Percentiles rank a stretch among this genome's conserved stretches.
These are phyloP conservation scores for Hysterangium stoloniferum DNA, from an alignment of 768 basidiomycete species.

Conservation along the genomic window DNA sequence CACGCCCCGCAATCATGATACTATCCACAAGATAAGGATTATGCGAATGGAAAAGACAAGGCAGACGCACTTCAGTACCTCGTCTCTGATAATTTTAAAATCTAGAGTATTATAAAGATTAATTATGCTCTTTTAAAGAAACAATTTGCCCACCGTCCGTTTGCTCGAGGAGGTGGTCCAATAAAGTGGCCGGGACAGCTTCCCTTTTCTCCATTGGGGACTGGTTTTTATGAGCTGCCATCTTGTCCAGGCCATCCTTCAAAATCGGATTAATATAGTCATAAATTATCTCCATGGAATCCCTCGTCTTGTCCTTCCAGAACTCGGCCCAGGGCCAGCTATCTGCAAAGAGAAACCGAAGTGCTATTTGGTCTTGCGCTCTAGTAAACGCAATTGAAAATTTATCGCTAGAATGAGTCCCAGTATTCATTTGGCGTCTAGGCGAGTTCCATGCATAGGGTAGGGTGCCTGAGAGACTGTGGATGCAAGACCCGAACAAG, in stretches of 20 bases:
- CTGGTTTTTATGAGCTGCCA: conserved; percentile 4
- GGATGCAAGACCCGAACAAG: conserved; percentile 38
- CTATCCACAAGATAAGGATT: not conserved
- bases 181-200: conserved; percentile 26
- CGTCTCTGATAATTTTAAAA: conserved; percentile 15
- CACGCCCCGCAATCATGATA: conserved; percentile 20
- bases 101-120: not conserved
- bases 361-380: conserved; percentile 25
- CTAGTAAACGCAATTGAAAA: conserved; percentile 29
- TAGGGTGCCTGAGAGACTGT: conserved; percentile 30
- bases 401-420: conserved; percentile 12
- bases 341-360: conserved; percentile 24
- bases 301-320: conserved; percentile 22
- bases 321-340: conserved; percentile 36
- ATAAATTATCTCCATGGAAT: conserved; percentile 32
- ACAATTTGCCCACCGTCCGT: conserved; percentile 27
- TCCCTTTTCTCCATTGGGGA: conserved; percentile 18
- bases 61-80: conserved; percentile 12
- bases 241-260: conserved; percentile 24
- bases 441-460: conserved; percentile 30
- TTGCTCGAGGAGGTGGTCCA: conserved; percentile 32
- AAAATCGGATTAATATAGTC: conserved; percentile 34
- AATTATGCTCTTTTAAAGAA: not conserved
- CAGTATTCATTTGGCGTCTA: not conserved
- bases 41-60: not conserved